Evolutionary conservation across 345 rosid genomes (phyloP), one percentile per base, ranked within the genome.

Genomic region (Anacardium occidentale): DNA sequence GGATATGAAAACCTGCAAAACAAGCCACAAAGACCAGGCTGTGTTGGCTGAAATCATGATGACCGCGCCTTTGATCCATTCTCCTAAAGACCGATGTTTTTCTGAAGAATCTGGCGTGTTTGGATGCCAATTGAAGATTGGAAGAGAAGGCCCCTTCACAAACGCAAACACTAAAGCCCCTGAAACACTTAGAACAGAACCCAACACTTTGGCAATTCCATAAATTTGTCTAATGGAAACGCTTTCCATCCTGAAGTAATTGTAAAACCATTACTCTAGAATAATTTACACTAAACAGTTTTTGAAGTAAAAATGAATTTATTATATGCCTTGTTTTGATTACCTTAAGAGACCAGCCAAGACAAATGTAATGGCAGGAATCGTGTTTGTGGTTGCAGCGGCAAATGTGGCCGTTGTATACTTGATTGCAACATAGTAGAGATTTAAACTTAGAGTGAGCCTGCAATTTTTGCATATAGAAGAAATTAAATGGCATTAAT

Each of bases 381-480:
- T 79, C 12, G 84, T 79, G 81, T 91, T 94, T 63, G 94, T 87
- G 54, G 89, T 77, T 54, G 96, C 98, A 64, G 97, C 90, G 9
- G 98, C 98, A 73, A 91, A 87, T 40, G 97, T 91, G 57, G 98
- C 96, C 11, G 96, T 82, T 0, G 91, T 91, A 65, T 85, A 76
- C 62, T 84, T 81, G 71, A 94, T 86, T 54, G 96, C 97, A 17
- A 85, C 77, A 57, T 73, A 84, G 79, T 75, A 94, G 56, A 91
- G 88, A 77, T 94, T 91, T 26, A 87, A 80, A 79, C 91, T 85
- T 59, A 88, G 1, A 2, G 96, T 84, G 18, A 90, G 88, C 79
- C 97, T 94, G 87, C 26, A 66, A 37, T 52, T 5, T 64, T 22
- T 68, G 5, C 20, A 32, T 12, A 29, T 29, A n/a, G 17, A 68